Conservation (phyloP, 2,329 filamentous ascomycete genomes). For the Verticillium alfalfae region DNA sequence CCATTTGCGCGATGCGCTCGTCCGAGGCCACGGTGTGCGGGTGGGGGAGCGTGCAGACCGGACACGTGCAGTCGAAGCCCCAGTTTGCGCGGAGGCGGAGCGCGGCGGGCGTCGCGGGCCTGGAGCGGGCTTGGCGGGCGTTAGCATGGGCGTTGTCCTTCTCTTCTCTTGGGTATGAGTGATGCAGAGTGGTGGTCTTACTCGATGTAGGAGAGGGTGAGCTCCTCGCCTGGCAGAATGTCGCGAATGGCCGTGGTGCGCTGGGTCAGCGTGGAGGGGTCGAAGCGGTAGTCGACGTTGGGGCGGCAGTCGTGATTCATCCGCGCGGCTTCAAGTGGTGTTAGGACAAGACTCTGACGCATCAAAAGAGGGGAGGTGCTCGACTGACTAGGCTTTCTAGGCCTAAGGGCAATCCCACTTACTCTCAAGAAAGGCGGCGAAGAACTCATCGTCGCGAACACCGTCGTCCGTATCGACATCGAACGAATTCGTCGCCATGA, state of each 20-base stretch:
- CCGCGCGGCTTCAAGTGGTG: slow-evolving; percentile 22
- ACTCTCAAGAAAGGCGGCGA: slow-evolving; percentile 32
- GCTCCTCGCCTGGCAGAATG: slow-evolving; percentile 34
- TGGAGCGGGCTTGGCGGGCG: slow-evolving; percentile 20
- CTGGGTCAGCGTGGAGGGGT: slow-evolving; percentile 29
- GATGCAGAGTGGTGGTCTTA: slow-evolving; percentile 9
- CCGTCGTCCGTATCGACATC: slow-evolving; percentile 25
- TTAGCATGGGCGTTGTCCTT: not conserved
- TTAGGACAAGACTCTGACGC: not conserved
- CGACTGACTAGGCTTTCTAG: not conserved
- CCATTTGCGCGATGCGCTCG: slow-evolving; percentile 28
- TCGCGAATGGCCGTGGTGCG: slow-evolving; percentile 30
- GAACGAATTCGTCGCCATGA: slow-evolving; percentile 31
- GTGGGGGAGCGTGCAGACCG: slow-evolving; percentile 24
- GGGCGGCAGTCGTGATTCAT: slow-evolving; percentile 41
- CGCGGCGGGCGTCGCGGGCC: slow-evolving; percentile 20
- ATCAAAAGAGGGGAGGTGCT: no score
- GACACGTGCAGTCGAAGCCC: slow-evolving; percentile 35
- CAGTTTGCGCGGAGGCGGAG: slow-evolving; percentile 24
- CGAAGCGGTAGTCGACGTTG: slow-evolving; percentile 37
- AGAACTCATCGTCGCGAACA: slow-evolving; percentile 23
- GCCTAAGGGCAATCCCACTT: slow-evolving; percentile 2
- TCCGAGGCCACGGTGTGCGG: slow-evolving; percentile 26
- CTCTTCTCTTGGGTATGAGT: not conserved
- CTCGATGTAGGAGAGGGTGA: slow-evolving; percentile 36